Base-by-base conservation (phyloP, 768 basidiomycete species). In the Boletus vermiculosoides region DNA sequence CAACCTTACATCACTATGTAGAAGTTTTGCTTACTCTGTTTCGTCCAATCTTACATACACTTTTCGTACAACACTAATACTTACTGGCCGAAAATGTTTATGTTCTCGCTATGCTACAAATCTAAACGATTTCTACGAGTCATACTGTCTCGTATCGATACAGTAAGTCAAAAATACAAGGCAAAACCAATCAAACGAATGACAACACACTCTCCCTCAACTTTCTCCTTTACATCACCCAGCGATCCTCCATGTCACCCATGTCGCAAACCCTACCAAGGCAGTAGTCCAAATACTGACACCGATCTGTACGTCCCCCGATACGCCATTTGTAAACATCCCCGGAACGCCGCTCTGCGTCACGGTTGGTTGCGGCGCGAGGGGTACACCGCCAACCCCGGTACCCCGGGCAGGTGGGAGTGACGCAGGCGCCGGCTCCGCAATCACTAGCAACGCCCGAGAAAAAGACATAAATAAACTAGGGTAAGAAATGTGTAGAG, bases 341-440 rank as follows among this genome's bases (percentile, higher is more conserved):
- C 40, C 48, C 18, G 54, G 48, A 28, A 48, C 31, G 11, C 50
- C 52, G 22, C 54, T 59, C 52, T 55, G 42, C 16, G 67, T 67
- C 13, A 15, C 50, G 0, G 59, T 44, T 9, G 68, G 58, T n/a
- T 30, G 44, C 25, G 52, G 36, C n/a, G 71, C 70, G 7, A 73
- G 66, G 1, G 71, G 69, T 25, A 71, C 67, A 23, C 70, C 71
- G 5, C 63, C 65, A n/a, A 70, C 36, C 3, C 68, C 62, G 0
- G 71, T 71, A 13, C 64, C 64, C 11, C 44, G 49, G 0, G 65
- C 13, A 52, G 64, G 61, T 23, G 58, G 61, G 33, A 71, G 58
- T 11, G 66, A 67, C 8, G 74, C 71, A 5, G 79, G 80, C 3
- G 82, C 79, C 3, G 71, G 56, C 36, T 80, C 70, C 15, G 72